Base-by-base conservation (phyloP, 345 rosid species). In the Sonneratia alba region DNA sequence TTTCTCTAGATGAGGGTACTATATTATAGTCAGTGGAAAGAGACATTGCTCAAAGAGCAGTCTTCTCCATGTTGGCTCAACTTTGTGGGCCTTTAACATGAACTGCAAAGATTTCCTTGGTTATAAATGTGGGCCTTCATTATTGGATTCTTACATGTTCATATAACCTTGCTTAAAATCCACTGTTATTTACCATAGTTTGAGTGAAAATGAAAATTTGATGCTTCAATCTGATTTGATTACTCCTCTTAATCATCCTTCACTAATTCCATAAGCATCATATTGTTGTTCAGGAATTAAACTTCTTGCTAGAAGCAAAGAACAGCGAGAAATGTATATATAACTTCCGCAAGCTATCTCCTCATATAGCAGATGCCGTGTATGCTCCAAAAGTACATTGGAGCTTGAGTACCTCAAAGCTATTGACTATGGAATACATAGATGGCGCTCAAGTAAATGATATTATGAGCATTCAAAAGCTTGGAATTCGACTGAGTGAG, bases 391-490 rank as follows among this genome's bases (percentile, higher is more conserved):
- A 79, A 70, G 82, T 95, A 55, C 71, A 84, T 73, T 95, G 99
- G 99, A 87, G 83, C 73, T 80, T 90, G 77, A 92, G 92, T 77
- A 83, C 98, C 76, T 85, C 97, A 69, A 95, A 88, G 84, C 77
- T 95, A 77, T 80, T 95, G 77, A 89, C 86, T 43, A 95, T 95
- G 99, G 99, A 95, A 80, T 95, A 84, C 81, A 90, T 95, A 73
- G 99, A 95, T 66, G 97, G 93, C 80, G 97, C 88, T 64, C 92
- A 87, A 78, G 85, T 92, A 73, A 84, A 86, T 75, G 96, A 95
- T 72, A 85, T 92, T 79, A 87, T 77, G 83, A 67, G 80, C 72
- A 87, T 95, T 61, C 85, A 6, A 75, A 81, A 72, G 80, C 95
- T 95, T 81, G 93, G 97, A 57, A 85, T 95, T 73, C 91, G 73